These are phyloP conservation scores for Scheffersomyces ergatensis DNA, from an alignment of 805 yeast genomes.

Conservation along the genomic window DNA sequence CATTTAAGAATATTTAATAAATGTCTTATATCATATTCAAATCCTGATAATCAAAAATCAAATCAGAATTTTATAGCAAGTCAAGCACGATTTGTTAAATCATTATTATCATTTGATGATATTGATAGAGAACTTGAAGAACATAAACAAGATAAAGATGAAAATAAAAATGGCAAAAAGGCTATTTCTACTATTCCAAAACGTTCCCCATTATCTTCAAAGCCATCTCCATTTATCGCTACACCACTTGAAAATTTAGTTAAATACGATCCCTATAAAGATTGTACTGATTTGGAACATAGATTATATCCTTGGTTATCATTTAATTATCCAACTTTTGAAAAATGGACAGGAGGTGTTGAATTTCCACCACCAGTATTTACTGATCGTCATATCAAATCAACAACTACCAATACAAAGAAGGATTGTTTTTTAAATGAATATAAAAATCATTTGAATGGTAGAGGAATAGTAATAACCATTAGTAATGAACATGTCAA, in stretches of 20 bases:
- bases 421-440: conserved; percentile 16
- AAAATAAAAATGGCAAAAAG: background rate
- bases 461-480: conserved; percentile 31
- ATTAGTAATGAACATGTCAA: conserved; percentile 21
- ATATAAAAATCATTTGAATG: conserved; percentile 23
- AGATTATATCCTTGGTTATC: conserved; percentile 40
- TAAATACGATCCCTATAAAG: background rate
- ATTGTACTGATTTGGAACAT: conserved; percentile 30
- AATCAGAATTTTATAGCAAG: conserved; percentile 2
- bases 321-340: conserved; percentile 32
- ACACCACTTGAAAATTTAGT: background rate
- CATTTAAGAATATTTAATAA: conserved; percentile 46
- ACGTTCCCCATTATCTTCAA: background rate
- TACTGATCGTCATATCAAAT: conserved; percentile 4
- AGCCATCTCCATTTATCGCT: background rate
- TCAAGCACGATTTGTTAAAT: conserved; percentile 11
- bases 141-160: background rate
- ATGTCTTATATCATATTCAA: conserved; percentile 34
- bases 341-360: conserved; percentile 37
- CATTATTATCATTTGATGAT: too few relatives aligned
- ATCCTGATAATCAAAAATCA: conserved; percentile 4
- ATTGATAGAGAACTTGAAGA: conserved; percentile 3
- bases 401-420: background rate
- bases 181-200: background rate
- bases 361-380: conserved; percentile 19